Evolutionary conservation across 1,139 yeast species (phyloP).

Genomic region (Candida tunisiensis): DNA sequence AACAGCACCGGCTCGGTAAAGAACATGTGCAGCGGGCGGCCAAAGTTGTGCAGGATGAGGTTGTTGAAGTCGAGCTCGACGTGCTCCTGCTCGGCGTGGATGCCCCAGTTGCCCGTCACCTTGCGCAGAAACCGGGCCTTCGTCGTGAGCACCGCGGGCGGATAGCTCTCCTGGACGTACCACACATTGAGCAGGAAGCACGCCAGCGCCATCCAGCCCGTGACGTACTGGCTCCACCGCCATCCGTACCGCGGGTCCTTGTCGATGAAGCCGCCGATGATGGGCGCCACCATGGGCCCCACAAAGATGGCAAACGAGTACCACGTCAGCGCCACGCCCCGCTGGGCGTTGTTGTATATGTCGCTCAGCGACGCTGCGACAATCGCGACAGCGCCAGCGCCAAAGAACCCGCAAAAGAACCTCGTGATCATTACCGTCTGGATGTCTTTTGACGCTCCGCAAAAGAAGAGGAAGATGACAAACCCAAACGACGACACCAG

Average conservation of each 20-base stretch:
- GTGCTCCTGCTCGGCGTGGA: conserved; percentile 7
- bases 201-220: conserved; percentile 41
- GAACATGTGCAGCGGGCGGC: conserved; percentile 31
- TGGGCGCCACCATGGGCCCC: conserved; percentile 67
- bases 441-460: conserved; percentile 54
- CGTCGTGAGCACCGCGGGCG: conserved; percentile 36
- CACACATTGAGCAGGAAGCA: conserved; percentile 24
- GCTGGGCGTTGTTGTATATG: conserved; percentile 36
- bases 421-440: conserved; percentile 61
- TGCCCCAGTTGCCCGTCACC: conserved; percentile 27
- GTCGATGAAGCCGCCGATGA: conserved; percentile 45
- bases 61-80: conserved; percentile 2
- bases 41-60: conserved; percentile 11
- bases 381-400: conserved; percentile 69
- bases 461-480: conserved; percentile 47
- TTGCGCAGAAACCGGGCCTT: conserved; percentile 49
- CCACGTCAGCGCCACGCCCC: conserved; percentile 54
- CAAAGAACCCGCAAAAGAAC: conserved; percentile 59
- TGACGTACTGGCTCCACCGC: conserved; percentile 63
- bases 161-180: conserved; percentile 48
- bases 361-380: conserved; percentile 79
- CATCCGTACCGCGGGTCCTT: conserved; percentile 40
- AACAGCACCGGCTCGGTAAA: conserved; percentile 39
- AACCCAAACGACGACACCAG: conserved; percentile 38
- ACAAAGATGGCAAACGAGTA: conserved; percentile 53